Percentiles rank a stretch among this genome's conserved stretches.
Conservation (phyloP, 805 yeast genomes). For the Alloascoidea africana region DNA sequence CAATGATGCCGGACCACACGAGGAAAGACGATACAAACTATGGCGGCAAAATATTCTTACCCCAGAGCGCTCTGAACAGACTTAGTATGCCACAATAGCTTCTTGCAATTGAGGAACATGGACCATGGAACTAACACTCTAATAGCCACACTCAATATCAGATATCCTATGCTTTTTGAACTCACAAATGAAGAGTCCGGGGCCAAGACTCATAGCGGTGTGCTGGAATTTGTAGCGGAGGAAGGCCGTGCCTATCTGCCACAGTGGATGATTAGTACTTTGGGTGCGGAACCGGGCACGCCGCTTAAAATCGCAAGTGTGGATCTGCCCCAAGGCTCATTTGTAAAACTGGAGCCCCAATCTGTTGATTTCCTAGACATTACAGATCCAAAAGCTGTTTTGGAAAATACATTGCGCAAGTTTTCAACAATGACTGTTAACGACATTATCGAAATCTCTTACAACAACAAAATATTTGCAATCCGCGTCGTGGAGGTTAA, state of each 20-base stretch:
- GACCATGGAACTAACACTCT: neutral
- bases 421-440: conserved; percentile 76
- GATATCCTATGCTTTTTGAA: conserved; percentile 93
- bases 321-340: conserved; percentile 73
- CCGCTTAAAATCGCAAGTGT: conserved; percentile 54
- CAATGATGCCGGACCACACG: conserved; percentile 70
- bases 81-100: conserved; percentile 20
- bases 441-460: conserved; percentile 74
- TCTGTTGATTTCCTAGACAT: conserved; percentile 86
- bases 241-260: conserved; percentile 94
- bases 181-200: conserved; percentile 50
- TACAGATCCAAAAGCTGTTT: conserved; percentile 89
- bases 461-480: conserved; percentile 64
- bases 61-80: conserved; percentile 83
- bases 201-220: conserved; percentile 76
- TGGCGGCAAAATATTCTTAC: conserved; percentile 93
- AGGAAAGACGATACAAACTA: conserved; percentile 68
- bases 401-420: conserved; percentile 82
- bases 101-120: neutral
- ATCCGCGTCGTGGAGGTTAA: conserved; percentile 79
- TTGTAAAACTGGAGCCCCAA: conserved; percentile 92
- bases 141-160: conserved; percentile 63
- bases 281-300: conserved; percentile 65
- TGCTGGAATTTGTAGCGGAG: conserved; percentile 89
- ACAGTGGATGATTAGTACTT: conserved; percentile 87